Evolutionary conservation across 306 rosid species (phyloP), one percentile per base, ranked within the genome.

Genomic region (Trifolium dubium): DNA sequence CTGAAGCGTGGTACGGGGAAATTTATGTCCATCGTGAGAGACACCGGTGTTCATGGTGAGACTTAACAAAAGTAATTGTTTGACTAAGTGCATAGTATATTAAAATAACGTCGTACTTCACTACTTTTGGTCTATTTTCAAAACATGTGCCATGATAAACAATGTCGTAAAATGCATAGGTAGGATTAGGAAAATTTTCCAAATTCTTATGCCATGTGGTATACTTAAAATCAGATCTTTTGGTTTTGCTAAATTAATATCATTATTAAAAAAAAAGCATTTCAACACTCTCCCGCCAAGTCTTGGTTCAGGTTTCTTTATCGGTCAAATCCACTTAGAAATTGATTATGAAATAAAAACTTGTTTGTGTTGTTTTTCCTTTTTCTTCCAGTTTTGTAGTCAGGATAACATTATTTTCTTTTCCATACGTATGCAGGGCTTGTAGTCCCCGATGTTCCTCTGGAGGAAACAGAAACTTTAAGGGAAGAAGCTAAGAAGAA

Each of bases 401-500:
- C 32, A 3, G 31, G 54, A 30, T 41, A 34, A 54, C 29, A n/a
- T 64, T 47, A 11, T 67, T 70, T 37, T 59, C 17, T 51, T 77
- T 54, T 1, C 9, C 44, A 18, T 61, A 19, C 67, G 55, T 31
- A 53, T 82, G 76, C 79, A 92, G 99, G 99, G 76, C 92, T 94
- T 72, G 96, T 94, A 71, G 96, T 94, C 68, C 98, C 99, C 6
- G 99, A 94, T 77, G 97, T 94, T 77, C 98, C 99, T 47, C 80
- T 92, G 68, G 99, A 92, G 80, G 97, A 94, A 83, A 88, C 99
- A 2, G 80, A 79, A 31, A 64, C 40, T 76, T 71, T 95, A 83
- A 88, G 98, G 83, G 64, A 32, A 49, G 98, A 94, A 85, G 97
- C 98, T 70, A 71, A 60, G 81, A 91, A 91, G 76, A 23, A 89